Percentiles rank a stretch among this genome's conserved stretches.
phyloP scores from a whole-genome alignment of 2,329 filamentous ascomycete genomes.

The Fusarium buxicola region DNA sequence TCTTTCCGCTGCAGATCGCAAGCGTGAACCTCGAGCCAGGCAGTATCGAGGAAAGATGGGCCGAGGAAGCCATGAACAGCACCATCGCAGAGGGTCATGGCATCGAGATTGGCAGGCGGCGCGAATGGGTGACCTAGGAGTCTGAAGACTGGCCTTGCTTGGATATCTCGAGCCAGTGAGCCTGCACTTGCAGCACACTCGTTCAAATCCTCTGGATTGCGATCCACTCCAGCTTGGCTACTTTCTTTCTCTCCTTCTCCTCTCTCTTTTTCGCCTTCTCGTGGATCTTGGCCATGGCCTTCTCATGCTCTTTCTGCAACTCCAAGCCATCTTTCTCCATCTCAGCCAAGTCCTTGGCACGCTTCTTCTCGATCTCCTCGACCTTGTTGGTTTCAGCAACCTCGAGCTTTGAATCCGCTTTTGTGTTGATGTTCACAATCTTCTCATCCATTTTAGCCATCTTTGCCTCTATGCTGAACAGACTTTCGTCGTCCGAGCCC shows the following conservation, averaged over 20 bases:
- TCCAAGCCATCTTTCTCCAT: slow-evolving; percentile 1
- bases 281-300: not conserved
- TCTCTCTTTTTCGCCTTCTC: slow-evolving; percentile 11
- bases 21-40: slow-evolving; percentile 14
- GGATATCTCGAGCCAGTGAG: too few relatives aligned
- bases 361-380: slow-evolving; percentile 1
- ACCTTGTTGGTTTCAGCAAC: not conserved
- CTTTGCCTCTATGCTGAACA: slow-evolving; percentile 1
- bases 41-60: slow-evolving; percentile 8
- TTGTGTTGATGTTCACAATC: not conserved
- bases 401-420: not conserved
- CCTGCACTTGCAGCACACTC: too few relatives aligned
- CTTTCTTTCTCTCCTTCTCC: slow-evolving; percentile 19
- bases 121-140: not conserved
- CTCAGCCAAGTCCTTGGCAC: slow-evolving; percentile 9
- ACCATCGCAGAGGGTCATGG: slow-evolving; percentile 19
- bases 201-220: slow-evolving; percentile 4
- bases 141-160: not conserved
- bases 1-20: slow-evolving; percentile 14
- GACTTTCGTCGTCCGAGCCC: slow-evolving; percentile 4
- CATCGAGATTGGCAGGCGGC: slow-evolving; percentile 25
- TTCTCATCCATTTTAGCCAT: slow-evolving; percentile 5
- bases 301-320: slow-evolving; percentile 3
- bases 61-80: slow-evolving; percentile 17
- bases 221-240: slow-evolving; percentile 23